These are phyloP conservation scores for Rosa multiflora DNA, from an alignment of 306 rosid genomes.

Conservation along the genomic window DNA sequence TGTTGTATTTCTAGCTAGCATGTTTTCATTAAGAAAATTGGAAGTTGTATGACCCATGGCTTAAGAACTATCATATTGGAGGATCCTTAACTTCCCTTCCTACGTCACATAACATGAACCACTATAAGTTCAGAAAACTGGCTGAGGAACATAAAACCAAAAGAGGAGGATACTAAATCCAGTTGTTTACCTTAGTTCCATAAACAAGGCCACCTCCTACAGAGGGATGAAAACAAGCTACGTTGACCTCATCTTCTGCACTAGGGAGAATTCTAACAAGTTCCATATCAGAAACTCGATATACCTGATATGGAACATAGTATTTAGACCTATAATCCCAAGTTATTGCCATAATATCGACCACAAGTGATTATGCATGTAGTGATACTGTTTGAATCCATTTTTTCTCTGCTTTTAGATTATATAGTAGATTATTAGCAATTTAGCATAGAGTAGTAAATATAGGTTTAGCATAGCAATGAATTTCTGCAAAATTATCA, in stretches of 20 bases:
- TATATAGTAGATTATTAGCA: too few relatives aligned
- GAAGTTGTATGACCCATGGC: constrained; percentile 25
- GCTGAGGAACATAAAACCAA: constrained; percentile 10
- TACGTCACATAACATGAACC: constrained; percentile 36
- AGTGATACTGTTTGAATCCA: too few relatives aligned
- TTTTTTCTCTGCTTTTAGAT: too few relatives aligned
- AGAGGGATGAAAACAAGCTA: constrained; percentile 96
- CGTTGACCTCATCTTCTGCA: constrained; percentile 98
- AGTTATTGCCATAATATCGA: too few relatives aligned
- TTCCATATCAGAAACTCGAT: constrained; percentile 96
- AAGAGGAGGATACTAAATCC: neutral
- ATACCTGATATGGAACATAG: constrained; percentile 47
- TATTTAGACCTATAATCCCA: too few relatives aligned
- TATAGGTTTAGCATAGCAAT: too few relatives aligned
- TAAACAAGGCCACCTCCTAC: constrained; percentile 99
- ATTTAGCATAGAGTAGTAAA: too few relatives aligned
- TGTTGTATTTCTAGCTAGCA: constrained; percentile 44
- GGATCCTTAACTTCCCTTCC: constrained; percentile 98
- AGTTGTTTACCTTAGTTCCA: constrained; percentile 80
- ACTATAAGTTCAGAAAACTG: neutral
- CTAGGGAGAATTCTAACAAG: constrained; percentile 98
- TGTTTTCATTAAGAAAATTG: constrained; percentile 42
- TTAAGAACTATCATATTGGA: constrained; percentile 45
- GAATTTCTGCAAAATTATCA: too few relatives aligned
- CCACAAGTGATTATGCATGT: too few relatives aligned